These are phyloP conservation scores for Firmiana major DNA, from an alignment of 345 rosid species.

Conservation along the genomic window DNA sequence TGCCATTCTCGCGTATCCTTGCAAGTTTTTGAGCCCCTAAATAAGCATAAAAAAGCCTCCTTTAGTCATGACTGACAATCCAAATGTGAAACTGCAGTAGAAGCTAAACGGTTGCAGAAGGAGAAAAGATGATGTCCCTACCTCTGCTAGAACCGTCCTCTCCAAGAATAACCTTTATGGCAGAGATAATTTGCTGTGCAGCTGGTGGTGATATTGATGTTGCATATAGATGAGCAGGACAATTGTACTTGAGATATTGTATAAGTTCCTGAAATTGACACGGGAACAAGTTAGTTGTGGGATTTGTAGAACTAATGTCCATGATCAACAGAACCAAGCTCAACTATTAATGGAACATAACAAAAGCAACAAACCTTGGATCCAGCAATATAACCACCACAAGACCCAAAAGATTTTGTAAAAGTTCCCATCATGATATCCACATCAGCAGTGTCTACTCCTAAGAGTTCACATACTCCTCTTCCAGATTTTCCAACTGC, in stretches of 20 bases:
- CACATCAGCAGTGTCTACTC: slow-evolving; percentile 85
- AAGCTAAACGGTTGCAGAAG: neutral
- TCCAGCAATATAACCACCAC: slow-evolving; percentile 96
- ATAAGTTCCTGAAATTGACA: slow-evolving; percentile 60
- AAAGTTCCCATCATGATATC: slow-evolving; percentile 99
- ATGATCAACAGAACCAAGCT: neutral
- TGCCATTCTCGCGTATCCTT: slow-evolving; percentile 87
- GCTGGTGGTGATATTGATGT: slow-evolving; percentile 95
- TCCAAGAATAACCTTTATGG: slow-evolving; percentile 86
- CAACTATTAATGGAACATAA: neutral
- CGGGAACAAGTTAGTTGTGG: neutral
- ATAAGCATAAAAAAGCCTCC: neutral
- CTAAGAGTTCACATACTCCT: slow-evolving; percentile 95
- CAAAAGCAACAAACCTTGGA: slow-evolving; percentile 60
- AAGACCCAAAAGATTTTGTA: slow-evolving; percentile 95
- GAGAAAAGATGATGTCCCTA: slow-evolving; percentile 9
- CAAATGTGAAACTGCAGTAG: neutral
- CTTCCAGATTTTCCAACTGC: slow-evolving; percentile 92
- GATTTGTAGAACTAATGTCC: neutral
- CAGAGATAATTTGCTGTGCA: slow-evolving; percentile 79
- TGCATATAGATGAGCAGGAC: slow-evolving; percentile 94
- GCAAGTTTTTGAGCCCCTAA: slow-evolving; percentile 90
- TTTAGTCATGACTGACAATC: neutral
- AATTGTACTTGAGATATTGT: slow-evolving; percentile 59
- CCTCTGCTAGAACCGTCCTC: slow-evolving; percentile 96